Base-by-base conservation (phyloP, 768 basidiomycete genomes). In the Symmetrospora coprosmae region DNA sequence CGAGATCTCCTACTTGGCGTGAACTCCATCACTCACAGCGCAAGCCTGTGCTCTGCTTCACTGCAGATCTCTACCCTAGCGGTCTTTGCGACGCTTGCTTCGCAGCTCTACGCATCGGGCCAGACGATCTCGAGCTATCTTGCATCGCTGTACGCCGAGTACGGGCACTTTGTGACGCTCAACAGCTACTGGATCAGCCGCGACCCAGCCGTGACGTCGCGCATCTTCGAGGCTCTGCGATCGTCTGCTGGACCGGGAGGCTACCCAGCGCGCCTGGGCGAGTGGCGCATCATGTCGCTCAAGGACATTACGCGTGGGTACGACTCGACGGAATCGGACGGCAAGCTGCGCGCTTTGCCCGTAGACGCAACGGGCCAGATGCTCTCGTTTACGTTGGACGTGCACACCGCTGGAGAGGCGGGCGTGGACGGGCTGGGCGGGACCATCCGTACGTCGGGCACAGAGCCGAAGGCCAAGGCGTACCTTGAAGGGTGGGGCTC, bases 381-480 rank as follows among this genome's bases (percentile, higher is more conserved):
- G 88, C 80, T 90, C 39, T 83, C 85, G 65, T 84, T 91, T 70
- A 74, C 81, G 51, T 84, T 68, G 1, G 66, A 55, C 1, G 30
- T 40, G 5, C 43, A 1, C 38, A 59, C 81, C 2, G 73, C 75
- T 45, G 58, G 63, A 69, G 41, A 66, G 48, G 8, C 72, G 73
- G 28, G 78, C 72, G 4, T 76, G 75, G 23, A 79, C 73, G 63
- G 35, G 23, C 76, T 88, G 40, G 79, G 80, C 1, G 73, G 89
- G 50, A 90, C 88, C 0, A 78, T 80, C 34, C 84, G 87, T 53
- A 90, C 87, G 28, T 87, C 85, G 66, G 88, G 88, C 19, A 91
- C 88, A 41, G 45, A 46, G 23, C 33, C 51, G 34, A 51, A 78
- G 85, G 86, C 89, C 73, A 91, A 91, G 70, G 87, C 84, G 71